These are phyloP conservation scores for Phytophthora cryptogea DNA, from an alignment of 352 stramenopile species.

Conservation along the genomic window DNA sequence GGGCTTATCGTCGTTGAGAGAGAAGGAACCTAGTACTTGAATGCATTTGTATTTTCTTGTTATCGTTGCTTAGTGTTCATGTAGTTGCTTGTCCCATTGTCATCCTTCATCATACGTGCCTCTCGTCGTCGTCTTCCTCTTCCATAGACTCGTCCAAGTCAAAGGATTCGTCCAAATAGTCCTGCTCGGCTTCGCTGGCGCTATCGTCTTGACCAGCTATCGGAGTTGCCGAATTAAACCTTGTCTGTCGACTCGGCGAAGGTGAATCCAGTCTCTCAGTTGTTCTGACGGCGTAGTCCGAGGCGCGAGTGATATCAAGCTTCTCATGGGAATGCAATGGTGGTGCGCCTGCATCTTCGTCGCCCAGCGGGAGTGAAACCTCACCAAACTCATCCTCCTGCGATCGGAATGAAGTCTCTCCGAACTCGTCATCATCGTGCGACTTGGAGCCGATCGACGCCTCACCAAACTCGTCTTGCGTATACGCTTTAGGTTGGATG, in stretches of 20 bases:
- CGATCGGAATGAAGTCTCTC: not conserved
- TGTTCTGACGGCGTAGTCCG: not conserved
- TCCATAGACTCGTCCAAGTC: constrained; percentile 78
- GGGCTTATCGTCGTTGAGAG: constrained; percentile 30
- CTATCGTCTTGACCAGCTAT: constrained; percentile 9
- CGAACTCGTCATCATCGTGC: constrained; percentile 4
- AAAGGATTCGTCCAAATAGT: constrained; percentile 77
- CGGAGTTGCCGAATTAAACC: constrained; percentile 4
- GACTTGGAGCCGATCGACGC: not conserved
- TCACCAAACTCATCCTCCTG: constrained; percentile 16
- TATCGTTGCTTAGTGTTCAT: not conserved
- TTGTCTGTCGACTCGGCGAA: constrained; percentile 4
- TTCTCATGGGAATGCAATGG: not conserved
- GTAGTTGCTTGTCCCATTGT: not conserved
- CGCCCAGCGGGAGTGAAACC: constrained; percentile 21
- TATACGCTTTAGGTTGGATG: not conserved
- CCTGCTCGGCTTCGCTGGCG: constrained; percentile 43
- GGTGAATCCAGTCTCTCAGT: not conserved
- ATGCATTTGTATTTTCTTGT: constrained; percentile 18
- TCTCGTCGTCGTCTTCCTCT: constrained; percentile 46
- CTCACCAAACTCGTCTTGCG: constrained; percentile 8
- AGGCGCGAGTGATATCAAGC: not conserved
- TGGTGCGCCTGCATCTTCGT: constrained; percentile 2
- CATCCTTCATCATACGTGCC: constrained; percentile 16
- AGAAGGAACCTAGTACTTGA: constrained; percentile 6